These are phyloP conservation scores for Cymbopogon flexuosus DNA, from an alignment of 202 grass and related monocot species.

Conservation along the genomic window DNA sequence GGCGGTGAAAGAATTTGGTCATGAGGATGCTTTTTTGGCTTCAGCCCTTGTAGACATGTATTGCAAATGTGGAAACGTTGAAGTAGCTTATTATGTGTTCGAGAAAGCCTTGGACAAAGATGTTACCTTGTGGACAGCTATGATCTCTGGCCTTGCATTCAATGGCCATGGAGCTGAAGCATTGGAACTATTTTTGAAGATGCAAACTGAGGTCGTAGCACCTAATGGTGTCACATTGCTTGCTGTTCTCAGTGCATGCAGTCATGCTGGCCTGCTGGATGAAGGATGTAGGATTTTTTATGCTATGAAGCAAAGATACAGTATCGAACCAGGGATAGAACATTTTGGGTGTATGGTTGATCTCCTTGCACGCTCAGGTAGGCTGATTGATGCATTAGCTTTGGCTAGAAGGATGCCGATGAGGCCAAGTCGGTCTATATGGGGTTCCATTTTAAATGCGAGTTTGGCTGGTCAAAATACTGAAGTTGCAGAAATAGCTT, in stretches of 20 bases:
- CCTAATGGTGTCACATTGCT: slow-evolving; percentile 53
- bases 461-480: slow-evolving; percentile 41
- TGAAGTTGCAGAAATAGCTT: slow-evolving; percentile 50
- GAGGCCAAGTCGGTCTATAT: slow-evolving; percentile 50
- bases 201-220: slow-evolving; percentile 30
- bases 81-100: slow-evolving; percentile 32
- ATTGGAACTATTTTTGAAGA: slow-evolving; percentile 40
- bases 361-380: slow-evolving; percentile 51
- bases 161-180: slow-evolving; percentile 45
- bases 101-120: slow-evolving; percentile 37
- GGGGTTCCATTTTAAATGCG: slow-evolving; percentile 55
- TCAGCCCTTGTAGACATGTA: slow-evolving; percentile 56
- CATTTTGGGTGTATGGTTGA: slow-evolving; percentile 57
- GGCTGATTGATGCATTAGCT: slow-evolving; percentile 41
- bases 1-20: slow-evolving; percentile 40
- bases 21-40: slow-evolving; percentile 42
- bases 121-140: slow-evolving; percentile 53
- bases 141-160: slow-evolving; percentile 51
- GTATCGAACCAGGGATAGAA: slow-evolving; percentile 43
- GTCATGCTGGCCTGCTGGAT: slow-evolving; percentile 48
- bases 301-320: slow-evolving; percentile 41
- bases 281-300: slow-evolving; percentile 43
- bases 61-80: slow-evolving; percentile 46
- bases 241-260: slow-evolving; percentile 50
- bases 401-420: slow-evolving; percentile 50